phyloP scores from a whole-genome alignment of 257 asterid genomes.

The Nicotiana tabacum region DNA sequence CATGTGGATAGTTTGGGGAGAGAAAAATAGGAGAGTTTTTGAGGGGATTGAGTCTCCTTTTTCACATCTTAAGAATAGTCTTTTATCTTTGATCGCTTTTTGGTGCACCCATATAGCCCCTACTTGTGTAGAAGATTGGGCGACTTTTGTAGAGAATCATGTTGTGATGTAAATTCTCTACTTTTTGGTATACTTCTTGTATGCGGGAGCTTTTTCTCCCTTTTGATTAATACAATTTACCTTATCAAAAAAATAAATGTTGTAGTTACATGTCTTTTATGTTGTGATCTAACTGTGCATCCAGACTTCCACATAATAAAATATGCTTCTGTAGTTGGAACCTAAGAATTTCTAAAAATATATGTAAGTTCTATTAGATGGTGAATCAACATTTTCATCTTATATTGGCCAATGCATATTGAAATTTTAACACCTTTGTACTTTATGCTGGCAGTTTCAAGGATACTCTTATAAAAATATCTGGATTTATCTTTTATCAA shows the following conservation, averaged over 20 bases:
- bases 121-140: no score
- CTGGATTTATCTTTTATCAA: neutral
- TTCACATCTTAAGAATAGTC: no score
- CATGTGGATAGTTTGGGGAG: no score
- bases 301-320: neutral
- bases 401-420: neutral
- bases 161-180: no score
- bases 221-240: no score
- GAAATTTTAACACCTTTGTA: neutral
- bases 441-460: neutral
- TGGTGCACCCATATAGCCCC: no score
- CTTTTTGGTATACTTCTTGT: no score
- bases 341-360: neutral
- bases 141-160: no score
- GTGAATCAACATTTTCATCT: neutral
- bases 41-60: no score
- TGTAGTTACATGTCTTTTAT: neutral
- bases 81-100: no score
- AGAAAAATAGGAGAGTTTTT: no score
- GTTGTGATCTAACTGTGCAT: neutral
- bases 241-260: neutral
- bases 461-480: neutral
- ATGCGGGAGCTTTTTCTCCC: no score
- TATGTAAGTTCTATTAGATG: neutral
- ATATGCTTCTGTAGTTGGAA: neutral